A percentile compares a stretch with the other conserved stretches of the same genome.
phyloP scores from a whole-genome alignment of 306 rosid species.

The Albizia julibrissin region DNA sequence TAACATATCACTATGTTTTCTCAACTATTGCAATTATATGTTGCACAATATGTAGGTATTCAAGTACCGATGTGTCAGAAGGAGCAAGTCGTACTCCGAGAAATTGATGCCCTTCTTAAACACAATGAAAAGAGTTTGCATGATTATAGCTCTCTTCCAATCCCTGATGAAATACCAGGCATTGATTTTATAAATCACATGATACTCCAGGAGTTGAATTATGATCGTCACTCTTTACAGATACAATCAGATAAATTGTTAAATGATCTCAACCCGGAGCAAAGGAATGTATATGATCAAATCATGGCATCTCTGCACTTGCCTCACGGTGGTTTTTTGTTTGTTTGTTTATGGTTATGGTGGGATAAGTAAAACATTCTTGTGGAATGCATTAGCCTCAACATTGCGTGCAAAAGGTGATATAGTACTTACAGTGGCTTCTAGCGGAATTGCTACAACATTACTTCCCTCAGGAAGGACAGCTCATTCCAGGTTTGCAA shows the following conservation, averaged over 20 bases:
- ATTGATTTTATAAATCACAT: too few species aligned
- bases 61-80: too few species aligned
- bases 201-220: too few species aligned
- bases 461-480: neutral
- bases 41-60: neutral
- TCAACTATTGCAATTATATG: too few species aligned
- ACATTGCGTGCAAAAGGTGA: rapidly evolving
- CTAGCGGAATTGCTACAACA: neutral
- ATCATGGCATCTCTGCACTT: too few species aligned
- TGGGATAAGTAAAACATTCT: neutral
- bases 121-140: neutral
- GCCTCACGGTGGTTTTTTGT: neutral
- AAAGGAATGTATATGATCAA: too few species aligned
- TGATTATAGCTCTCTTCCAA: neutral
- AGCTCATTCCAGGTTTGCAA: neutral
- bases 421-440: neutral
- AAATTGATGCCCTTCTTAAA: too few species aligned
- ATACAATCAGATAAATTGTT: too few species aligned
- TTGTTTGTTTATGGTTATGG: neutral
- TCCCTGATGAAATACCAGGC: neutral
- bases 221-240: neutral
- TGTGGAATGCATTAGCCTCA: neutral
- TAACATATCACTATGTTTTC: too few species aligned
- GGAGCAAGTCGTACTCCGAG: too few species aligned
- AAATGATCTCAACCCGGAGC: too few species aligned